Evolutionary conservation across 495 filamentous ascomycete genomes (phyloP).

Genomic region (Halenospora varia): DNA sequence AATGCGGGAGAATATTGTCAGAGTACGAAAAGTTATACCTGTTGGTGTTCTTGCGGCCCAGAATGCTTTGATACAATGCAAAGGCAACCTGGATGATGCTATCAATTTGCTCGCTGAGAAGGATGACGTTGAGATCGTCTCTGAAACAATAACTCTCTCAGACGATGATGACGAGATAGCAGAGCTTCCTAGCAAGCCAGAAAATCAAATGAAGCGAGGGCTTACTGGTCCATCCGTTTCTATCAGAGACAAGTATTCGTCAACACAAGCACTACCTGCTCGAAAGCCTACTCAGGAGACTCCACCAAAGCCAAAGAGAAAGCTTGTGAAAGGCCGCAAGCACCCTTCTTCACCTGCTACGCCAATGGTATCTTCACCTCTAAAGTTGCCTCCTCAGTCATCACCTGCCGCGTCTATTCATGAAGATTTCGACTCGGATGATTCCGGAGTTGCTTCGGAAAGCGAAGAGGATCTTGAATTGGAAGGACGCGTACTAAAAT

Average conservation of each 20-base stretch:
- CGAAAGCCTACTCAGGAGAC: constrained; percentile 13
- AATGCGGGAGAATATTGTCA: constrained; percentile 48
- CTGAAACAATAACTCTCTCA: constrained; percentile 27
- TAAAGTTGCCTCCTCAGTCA: constrained; percentile 13
- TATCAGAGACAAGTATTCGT: constrained; percentile 58
- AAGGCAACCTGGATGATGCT: constrained; percentile 58
- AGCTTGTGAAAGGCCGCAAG: constrained; percentile 58
- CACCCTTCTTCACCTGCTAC: constrained; percentile 40
- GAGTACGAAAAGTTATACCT: constrained; percentile 52
- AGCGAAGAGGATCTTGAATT: constrained; percentile 35
- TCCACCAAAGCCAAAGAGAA: constrained; percentile 35
- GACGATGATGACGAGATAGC: constrained; percentile 32
- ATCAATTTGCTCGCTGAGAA: constrained; percentile 40
- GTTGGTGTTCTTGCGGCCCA: constrained; percentile 45
- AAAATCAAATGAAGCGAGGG: constrained; percentile 55
- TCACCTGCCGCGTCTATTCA: constrained; percentile 32
- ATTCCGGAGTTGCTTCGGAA: constrained; percentile 34
- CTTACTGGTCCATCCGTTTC: constrained; percentile 34
- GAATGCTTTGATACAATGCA: constrained; percentile 46
- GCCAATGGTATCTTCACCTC: constrained; percentile 29
- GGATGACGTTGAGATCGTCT: constrained; percentile 32
- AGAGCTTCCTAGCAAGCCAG: constrained; percentile 22
- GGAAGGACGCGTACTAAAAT: constrained; percentile 62
- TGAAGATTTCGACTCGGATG: constrained; percentile 46
- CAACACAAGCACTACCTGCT: constrained; percentile 32